phyloP scores from a whole-genome alignment of 1,284 basidiomycete species.

The Cystobasidium sp. region DNA sequence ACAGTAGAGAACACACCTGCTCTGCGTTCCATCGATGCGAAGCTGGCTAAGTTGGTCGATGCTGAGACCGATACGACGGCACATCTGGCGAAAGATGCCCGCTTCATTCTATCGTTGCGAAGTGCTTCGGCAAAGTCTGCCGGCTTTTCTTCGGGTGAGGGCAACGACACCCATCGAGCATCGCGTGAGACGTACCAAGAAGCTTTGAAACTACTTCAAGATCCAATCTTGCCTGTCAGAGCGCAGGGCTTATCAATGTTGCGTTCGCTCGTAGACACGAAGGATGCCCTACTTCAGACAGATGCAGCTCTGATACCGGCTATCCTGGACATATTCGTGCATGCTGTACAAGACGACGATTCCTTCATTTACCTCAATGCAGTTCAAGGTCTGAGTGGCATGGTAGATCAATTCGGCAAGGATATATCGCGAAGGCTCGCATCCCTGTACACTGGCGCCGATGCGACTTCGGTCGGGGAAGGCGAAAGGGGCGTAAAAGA shows the following conservation, averaged over 20 bases:
- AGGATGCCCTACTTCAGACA: conserved; percentile 45
- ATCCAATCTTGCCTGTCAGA: conserved; percentile 91
- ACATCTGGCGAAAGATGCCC: conserved; percentile 72
- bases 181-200: conserved; percentile 71
- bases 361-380: conserved; percentile 94
- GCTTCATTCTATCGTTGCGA: conserved; percentile 78
- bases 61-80: conserved; percentile 62
- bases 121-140: conserved; percentile 55
- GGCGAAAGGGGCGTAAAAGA: conserved; percentile 66
- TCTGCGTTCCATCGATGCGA: conserved; percentile 71
- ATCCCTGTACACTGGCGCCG: conserved; percentile 62
- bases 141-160: conserved; percentile 25
- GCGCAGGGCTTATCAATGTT: conserved; percentile 86
- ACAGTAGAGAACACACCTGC: conserved; percentile 67
- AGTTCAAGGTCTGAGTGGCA: conserved; percentile 81
- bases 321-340: conserved; percentile 84
- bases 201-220: conserved; percentile 83
- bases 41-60: conserved; percentile 66
- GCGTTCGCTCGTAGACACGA: conserved; percentile 69
- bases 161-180: conserved; percentile 50
- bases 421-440: conserved; percentile 72
- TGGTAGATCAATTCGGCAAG: conserved; percentile 75
- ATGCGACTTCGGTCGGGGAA: conserved; percentile 54
- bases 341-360: conserved; percentile 86
- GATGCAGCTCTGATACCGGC: conserved; percentile 70